Percentiles rank a stretch among this genome's conserved stretches.
Conservation (phyloP, 805 yeast species). For the Wickerhamiella allomyrinae region DNA sequence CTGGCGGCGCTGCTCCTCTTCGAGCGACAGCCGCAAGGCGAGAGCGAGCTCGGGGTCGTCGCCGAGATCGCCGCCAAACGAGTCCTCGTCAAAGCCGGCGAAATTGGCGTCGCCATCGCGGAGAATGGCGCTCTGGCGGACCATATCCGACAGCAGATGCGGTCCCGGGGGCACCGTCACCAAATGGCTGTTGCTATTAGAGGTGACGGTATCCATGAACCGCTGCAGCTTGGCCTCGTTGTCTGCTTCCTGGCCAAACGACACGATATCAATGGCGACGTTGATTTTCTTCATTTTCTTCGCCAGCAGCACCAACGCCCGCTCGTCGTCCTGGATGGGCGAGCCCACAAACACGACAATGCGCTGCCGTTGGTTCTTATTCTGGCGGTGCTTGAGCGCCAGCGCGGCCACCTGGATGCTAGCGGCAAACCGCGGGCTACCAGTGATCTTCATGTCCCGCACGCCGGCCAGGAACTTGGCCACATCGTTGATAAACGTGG, state of each 20-base stretch:
- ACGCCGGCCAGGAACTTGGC: constrained; percentile 76
- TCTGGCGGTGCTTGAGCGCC: constrained; percentile 92
- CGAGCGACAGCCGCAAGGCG: constrained; percentile 86
- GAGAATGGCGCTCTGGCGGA: constrained; percentile 63
- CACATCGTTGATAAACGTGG: constrained; percentile 74
- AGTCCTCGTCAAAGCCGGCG: constrained; percentile 30
- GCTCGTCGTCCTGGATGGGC: constrained; percentile 56
- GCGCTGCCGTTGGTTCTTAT: constrained; percentile 81
- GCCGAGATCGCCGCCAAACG: constrained; percentile 64
- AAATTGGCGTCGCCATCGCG: constrained; percentile 26
- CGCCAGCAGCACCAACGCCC: constrained; percentile 69
- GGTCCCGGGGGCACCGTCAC: constrained; percentile 85
- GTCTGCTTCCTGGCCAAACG: constrained; percentile 75
- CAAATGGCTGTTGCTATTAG: constrained; percentile 41
- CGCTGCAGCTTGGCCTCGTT: constrained; percentile 70
- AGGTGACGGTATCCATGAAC: constrained; percentile 57
- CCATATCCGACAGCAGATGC: constrained; percentile 63
- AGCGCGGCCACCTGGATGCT: constrained; percentile 88
- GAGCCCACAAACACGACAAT: constrained; percentile 81
- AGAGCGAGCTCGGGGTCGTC: constrained; percentile 95
- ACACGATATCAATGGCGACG: constrained; percentile 76
- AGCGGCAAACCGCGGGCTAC: constrained; percentile 53
- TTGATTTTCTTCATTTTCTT: constrained; percentile 87
- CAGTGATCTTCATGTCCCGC: constrained; percentile 60
- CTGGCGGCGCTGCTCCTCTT: constrained; percentile 87